Evolutionary conservation across 495 filamentous ascomycete species (phyloP), one percentile per base, ranked within the genome.

Genomic region (Beverwykella pulmonaria): DNA sequence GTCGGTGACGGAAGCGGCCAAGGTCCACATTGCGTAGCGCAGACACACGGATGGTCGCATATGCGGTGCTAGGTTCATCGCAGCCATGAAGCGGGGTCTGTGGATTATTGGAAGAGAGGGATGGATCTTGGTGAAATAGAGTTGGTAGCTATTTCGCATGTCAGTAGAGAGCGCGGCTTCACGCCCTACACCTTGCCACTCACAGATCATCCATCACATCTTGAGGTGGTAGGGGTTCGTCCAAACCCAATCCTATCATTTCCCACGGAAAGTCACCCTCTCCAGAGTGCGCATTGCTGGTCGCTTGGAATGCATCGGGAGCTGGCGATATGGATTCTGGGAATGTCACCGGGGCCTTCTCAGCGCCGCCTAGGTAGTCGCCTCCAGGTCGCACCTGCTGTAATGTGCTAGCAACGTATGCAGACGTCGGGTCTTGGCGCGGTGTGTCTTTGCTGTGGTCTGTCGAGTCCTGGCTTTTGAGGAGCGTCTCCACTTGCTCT

Each of bases 401-500:
- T 39, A 65, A 25, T 15, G 61, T 61, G 25, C 30, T 71, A 23
- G 64, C 60, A 19, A 69, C 61, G 30, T 69, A 69, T 19, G 63
- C 59, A 34, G 61, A 68, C 15, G 60, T 47, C 3, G 69, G 5
- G 41, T 67, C 61, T 26, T 27, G 44, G n/a, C 39, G 60, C 23
- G 64, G 19, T 1, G 55, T 20, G 20, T 68, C 56, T 59, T 61
- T 63, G n/a, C 34, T 60, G 22, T 34, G 44, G 15, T 68, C 69
- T 52, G 47, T 27, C n/a, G 60, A n/a, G 26, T 88, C 84, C 67
- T 90, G 85, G 27, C 85, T 90, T 75, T 92, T 96, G 48, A 98
- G 79, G 36, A 97, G 79, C 17, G 89, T 93, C 78, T 98, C 94
- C 20, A 98, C 94, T 81, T 98, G 95, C 65, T 92, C 93, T 97